Evolutionary conservation across 768 basidiomycete species (phyloP), one percentile per base, ranked within the genome.

Genomic region (Candolleomyces eurysporus): DNA sequence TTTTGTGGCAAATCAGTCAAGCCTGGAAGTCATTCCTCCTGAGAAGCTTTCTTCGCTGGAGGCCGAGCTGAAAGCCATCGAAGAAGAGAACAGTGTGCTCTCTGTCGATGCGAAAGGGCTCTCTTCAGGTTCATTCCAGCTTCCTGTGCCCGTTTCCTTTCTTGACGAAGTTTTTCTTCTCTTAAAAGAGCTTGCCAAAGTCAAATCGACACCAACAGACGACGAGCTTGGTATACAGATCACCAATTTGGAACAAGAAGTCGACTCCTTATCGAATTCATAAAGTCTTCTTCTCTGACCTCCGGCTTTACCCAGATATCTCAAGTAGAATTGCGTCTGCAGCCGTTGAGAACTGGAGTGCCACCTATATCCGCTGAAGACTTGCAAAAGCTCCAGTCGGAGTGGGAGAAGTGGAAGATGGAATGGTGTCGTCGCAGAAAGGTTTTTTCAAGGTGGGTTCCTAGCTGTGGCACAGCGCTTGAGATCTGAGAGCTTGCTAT

Each of bases 1-100:
- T 71, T 97, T 93, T 68, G 92, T 95, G 13, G 85, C 85, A 40
- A 94, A 94, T 64, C 90, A 96, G 75, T 81, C 82, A 17, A 86
- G 85, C 30, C 79, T 92, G 57, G 83, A 87, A 31, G 79, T 85
- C 22, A 79, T 93, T 58, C 83, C 87, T 5, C 72, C 83, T 0
- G 85, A 86, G 51, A 83, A 87, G 59, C 75, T 93, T 30, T 75
- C 82, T 13, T 73, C 75, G 2, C 80, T 95, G 10, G 86, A 91
- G 64, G 70, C 71, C 0, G 87, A 92, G 65, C 76, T 82, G 60
- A 83, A 84, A 59, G 64, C 72, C 4, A 69, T 85, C 13, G 83
- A 85, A 50, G 90, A 90, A 62, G 80, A 79, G 43, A 88, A 89
- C 67, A 87, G 85, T 66, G 43, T 65, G 0, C 68, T 87, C 16